phyloP scores from a whole-genome alignment of 495 filamentous ascomycete species.

The Astrothelium macrocarpum region DNA sequence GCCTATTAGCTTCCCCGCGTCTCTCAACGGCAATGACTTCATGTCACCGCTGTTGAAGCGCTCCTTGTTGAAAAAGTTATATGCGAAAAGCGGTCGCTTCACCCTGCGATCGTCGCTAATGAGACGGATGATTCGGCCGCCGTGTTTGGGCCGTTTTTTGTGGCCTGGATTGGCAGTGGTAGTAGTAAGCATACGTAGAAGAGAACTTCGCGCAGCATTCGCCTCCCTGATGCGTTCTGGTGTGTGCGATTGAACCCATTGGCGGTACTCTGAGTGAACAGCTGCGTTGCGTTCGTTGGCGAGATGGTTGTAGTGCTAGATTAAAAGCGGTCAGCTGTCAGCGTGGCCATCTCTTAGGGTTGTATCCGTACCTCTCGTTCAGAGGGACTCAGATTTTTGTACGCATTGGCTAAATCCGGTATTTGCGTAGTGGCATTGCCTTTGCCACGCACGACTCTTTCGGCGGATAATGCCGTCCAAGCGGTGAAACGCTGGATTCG shows the following conservation, averaged over 20 bases:
- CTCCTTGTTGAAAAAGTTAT: constrained; percentile 38
- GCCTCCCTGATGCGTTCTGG: constrained; percentile 49
- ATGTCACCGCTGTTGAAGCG: constrained; percentile 41
- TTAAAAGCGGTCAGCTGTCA: background rate
- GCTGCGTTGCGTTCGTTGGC: constrained; percentile 40
- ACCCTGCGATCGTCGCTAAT: constrained; percentile 49
- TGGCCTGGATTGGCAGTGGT: constrained; percentile 3
- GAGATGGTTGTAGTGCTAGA: constrained; percentile 42
- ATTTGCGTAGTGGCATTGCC: background rate
- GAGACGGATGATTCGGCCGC: constrained; percentile 4
- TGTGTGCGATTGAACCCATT: constrained; percentile 53
- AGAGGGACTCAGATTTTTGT: constrained; percentile 7
- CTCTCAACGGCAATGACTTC: constrained; percentile 25
- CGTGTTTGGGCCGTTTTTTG: background rate
- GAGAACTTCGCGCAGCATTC: constrained; percentile 49
- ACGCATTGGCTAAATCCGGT: background rate
- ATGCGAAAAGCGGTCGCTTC: constrained; percentile 38
- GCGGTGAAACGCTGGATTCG: constrained; percentile 9
- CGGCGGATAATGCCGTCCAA: constrained; percentile 19
- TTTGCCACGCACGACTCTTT: constrained; percentile 8
- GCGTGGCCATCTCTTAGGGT: too few species aligned
- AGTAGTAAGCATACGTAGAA: constrained; percentile 26
- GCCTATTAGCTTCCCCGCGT: constrained; percentile 27
- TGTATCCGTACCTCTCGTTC: constrained; percentile 19
- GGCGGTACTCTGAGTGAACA: constrained; percentile 38